Conservation (phyloP, 768 basidiomycete species). For the Nidularia sp. region DNA sequence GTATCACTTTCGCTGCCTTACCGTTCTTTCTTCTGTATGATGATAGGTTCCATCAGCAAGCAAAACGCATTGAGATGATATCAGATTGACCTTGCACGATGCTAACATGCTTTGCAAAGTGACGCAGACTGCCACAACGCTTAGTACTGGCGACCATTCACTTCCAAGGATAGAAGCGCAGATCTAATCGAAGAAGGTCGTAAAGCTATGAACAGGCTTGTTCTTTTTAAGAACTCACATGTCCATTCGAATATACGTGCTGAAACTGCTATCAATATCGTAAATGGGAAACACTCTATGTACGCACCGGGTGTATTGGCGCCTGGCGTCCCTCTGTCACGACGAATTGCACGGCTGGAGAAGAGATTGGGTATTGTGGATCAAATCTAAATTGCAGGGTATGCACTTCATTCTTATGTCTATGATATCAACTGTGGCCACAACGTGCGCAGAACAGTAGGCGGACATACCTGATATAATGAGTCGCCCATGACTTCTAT, state of each 20-base stretch:
- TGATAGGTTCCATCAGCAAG: slow-evolving; percentile 16
- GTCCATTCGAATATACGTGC: slow-evolving; percentile 88
- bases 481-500: slow-evolving; percentile 85
- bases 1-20: slow-evolving; percentile 26
- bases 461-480: slow-evolving; percentile 55
- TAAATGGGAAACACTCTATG: too few relatives aligned
- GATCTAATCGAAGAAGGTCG: slow-evolving; percentile 43
- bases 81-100: slow-evolving; percentile 73
- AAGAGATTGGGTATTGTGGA: slow-evolving; percentile 77
- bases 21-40: slow-evolving; percentile 60
- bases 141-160: slow-evolving; percentile 89
- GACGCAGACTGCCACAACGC: slow-evolving; percentile 75
- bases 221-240: slow-evolving; percentile 42
- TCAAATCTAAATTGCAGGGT: slow-evolving; percentile 83
- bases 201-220: too few relatives aligned
- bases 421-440: too few relatives aligned
- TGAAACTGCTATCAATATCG: too few relatives aligned
- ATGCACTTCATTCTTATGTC: slow-evolving; percentile 64
- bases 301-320: slow-evolving; percentile 79
- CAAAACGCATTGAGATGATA: background rate
- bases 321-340: slow-evolving; percentile 58
- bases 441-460: too few relatives aligned
- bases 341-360: slow-evolving; percentile 85
- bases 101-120: slow-evolving; percentile 92
- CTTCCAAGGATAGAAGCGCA: slow-evolving; percentile 87